Conservation (phyloP, 352 stramenopile genomes). For the Pythium myriotylum region DNA sequence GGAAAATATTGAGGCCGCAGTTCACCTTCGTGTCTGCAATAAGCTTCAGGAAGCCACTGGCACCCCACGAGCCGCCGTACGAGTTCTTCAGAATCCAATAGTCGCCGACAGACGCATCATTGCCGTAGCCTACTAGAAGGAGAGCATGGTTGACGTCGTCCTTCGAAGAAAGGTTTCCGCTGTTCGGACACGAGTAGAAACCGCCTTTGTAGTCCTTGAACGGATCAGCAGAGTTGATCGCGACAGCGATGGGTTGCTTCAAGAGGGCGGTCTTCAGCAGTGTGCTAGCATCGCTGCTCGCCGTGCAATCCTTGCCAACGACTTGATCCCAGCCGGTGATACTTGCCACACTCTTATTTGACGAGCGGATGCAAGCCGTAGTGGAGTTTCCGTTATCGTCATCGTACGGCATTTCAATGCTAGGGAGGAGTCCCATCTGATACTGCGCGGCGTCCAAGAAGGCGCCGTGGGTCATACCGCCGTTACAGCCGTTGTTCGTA, state of each 20-base stretch:
- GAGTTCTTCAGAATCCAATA: slow-evolving; percentile 89
- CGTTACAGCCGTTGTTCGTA: slow-evolving; percentile 74
- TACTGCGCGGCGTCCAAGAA: slow-evolving; percentile 74
- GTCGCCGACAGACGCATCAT: slow-evolving; percentile 50
- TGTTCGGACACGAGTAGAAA: slow-evolving; percentile 75
- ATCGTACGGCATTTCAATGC: slow-evolving; percentile 75
- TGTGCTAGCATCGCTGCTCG: slow-evolving; percentile 47
- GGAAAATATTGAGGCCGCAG: slow-evolving; percentile 81
- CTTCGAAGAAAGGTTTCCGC: slow-evolving; percentile 59
- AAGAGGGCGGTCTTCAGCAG: slow-evolving; percentile 61
- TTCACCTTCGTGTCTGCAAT: slow-evolving; percentile 72
- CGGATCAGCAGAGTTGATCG: slow-evolving; percentile 69
- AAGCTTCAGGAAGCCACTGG: slow-evolving; percentile 67
- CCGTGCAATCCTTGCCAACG: slow-evolving; percentile 57
- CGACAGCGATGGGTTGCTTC: slow-evolving; percentile 70
- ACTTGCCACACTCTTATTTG: slow-evolving; percentile 66
- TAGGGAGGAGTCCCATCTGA: slow-evolving; percentile 61
- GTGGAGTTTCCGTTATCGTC: slow-evolving; percentile 38
- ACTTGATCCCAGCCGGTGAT: slow-evolving; percentile 75
- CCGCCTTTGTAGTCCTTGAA: slow-evolving; percentile 75
- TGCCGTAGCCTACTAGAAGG: slow-evolving; percentile 77
- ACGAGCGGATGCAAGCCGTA: slow-evolving; percentile 34
- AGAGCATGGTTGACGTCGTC: slow-evolving; percentile 78
- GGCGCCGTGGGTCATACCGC: slow-evolving; percentile 81
- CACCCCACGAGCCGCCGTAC: slow-evolving; percentile 71